phyloP scores from a whole-genome alignment of 352 stramenopile species.

The Globisporangium alternatum region DNA sequence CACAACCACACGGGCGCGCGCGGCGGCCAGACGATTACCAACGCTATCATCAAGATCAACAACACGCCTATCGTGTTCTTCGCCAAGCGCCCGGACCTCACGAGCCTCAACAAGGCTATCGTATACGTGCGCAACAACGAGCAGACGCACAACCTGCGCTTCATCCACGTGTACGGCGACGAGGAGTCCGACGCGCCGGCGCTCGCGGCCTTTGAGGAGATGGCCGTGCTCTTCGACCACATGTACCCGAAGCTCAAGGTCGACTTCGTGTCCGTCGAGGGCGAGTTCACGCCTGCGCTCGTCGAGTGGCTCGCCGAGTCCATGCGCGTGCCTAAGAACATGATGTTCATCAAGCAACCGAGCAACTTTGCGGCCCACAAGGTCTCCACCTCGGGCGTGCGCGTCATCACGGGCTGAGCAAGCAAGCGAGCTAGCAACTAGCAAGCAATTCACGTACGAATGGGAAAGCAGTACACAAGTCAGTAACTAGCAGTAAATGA shows the following conservation, averaged over 20 bases:
- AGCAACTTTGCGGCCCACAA: no score
- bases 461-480: no score
- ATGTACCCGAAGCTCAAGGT: slow-evolving; percentile 94
- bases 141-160: slow-evolving; percentile 88
- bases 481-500: no score
- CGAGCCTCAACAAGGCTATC: slow-evolving; percentile 93
- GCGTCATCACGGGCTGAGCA: slow-evolving; percentile 86
- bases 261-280: slow-evolving; percentile 84
- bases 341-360: slow-evolving; percentile 93
- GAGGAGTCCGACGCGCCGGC: no score
- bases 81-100: slow-evolving; percentile 82
- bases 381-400: slow-evolving; percentile 88
- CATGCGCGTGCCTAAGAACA: slow-evolving; percentile 81
- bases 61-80: slow-evolving; percentile 90
- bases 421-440: no score
- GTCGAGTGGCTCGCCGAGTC: slow-evolving; percentile 85
- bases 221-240: no score
- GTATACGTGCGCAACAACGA: slow-evolving; percentile 92
- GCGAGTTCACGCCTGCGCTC: no score
- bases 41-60: slow-evolving; percentile 60
- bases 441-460: no score
- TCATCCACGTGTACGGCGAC: slow-evolving; percentile 67
- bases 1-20: slow-evolving; percentile 41
- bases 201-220: no score
- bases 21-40: no score